Base-by-base conservation (phyloP, 164 flowering plant genomes). In the Annona squamosa region DNA sequence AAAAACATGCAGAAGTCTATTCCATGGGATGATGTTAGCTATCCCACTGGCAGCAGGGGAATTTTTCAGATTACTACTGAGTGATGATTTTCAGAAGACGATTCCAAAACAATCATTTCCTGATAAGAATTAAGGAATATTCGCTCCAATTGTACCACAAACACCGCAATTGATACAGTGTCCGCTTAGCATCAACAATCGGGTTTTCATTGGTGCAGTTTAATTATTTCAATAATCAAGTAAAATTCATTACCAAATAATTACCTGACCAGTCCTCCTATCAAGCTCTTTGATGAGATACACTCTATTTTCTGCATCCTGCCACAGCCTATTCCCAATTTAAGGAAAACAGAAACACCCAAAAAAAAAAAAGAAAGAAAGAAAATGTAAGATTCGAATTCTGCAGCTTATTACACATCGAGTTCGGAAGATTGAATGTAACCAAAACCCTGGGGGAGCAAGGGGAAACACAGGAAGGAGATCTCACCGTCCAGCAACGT, bases 401-500 rank as follows among this genome's bases (percentile, higher is more conserved):
- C 44, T 16, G 47, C 26, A 16, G 26, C 5, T 71, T 48, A 5
- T 12, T 57, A 26, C 16, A 13, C 26, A 42, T 12, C 46, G 12
- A 56, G 19, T 70, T 26, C 47, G 17, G 59, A 68, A 7, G 12
- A 7, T 4, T 2, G 1, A 4, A 67, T 45, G 5, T 63, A 62
- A 69, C 41, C 0, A 63, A 69, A 43, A 52, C 7, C 59, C 59
- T 52, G 13, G 46, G 5, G 46, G 3, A 62, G 66, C 10, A 45
- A 4, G 3, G 63, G 7, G 41, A 18, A 65, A 52, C 68, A 73
- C 65, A 17, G 46, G 43, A 41, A 64, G 10, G 42, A 2, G 6
- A 64, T 77, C 83, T 69, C 41, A 95, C 99, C 97, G 69, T 71
- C 99, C 98, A 47, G 98, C 98, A 26, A 95, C 93, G 69, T 91